A percentile compares a stretch with the other conserved stretches of the same genome.
Conservation (phyloP, 2,329 filamentous ascomycete species). For the Diplocarpon mali region DNA sequence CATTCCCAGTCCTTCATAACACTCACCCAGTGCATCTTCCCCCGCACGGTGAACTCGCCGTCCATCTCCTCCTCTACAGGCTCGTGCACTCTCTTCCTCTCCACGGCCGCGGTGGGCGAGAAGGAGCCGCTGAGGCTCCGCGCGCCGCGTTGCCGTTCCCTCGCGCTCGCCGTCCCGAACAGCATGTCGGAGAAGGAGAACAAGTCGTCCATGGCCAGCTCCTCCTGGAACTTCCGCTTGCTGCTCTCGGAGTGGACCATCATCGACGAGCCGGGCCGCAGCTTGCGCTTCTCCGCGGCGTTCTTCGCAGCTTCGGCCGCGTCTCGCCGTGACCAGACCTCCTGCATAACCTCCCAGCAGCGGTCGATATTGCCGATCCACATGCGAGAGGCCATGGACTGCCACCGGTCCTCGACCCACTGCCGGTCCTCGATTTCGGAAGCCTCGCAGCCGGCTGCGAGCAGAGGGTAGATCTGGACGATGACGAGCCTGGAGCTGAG, state of each 20-base stretch:
- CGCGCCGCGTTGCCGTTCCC: constrained; percentile 15
- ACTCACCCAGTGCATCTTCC: constrained; percentile 56
- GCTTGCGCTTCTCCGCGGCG: constrained; percentile 15
- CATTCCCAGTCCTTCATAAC: constrained; percentile 65
- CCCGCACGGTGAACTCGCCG: constrained; percentile 52
- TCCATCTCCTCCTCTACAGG: constrained; percentile 35
- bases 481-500: constrained; percentile 51
- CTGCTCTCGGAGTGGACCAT: constrained; percentile 21
- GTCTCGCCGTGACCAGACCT: constrained; percentile 57
- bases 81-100: constrained; percentile 19
- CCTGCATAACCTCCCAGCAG: constrained; percentile 51
- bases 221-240: constrained; percentile 25
- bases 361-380: constrained; percentile 58
- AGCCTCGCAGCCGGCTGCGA: constrained; percentile 56
- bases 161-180: constrained; percentile 13
- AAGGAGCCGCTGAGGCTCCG: constrained; percentile 17
- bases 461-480: constrained; percentile 58
- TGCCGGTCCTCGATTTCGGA: constrained; percentile 45
- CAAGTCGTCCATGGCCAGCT: constrained; percentile 20
- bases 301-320: constrained; percentile 24
- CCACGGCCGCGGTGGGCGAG: constrained; percentile 7
- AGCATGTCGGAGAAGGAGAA: constrained; percentile 24
- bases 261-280: constrained; percentile 8
- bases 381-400: constrained; percentile 46
- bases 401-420: constrained; percentile 55